Evolutionary conservation across 2,329 filamentous ascomycete species (phyloP), one percentile per base, ranked within the genome.

Genomic region (Xylaria sp.): DNA sequence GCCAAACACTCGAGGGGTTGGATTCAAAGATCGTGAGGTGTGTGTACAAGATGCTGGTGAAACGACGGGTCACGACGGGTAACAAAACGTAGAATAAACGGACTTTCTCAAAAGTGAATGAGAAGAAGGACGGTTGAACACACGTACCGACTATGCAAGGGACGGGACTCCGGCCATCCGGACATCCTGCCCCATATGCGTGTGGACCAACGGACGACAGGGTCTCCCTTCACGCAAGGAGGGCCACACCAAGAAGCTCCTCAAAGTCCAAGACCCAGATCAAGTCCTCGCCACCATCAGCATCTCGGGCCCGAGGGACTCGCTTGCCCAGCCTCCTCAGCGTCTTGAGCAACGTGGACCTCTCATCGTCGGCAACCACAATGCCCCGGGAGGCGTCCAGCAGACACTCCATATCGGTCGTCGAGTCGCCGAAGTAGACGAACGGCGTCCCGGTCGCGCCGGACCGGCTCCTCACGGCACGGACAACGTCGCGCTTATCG

Each of bases 401-500:
- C 44, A 85, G 69, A 60, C 82, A 85, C 66, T 79, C 77, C 58
- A 85, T 69, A 67, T 85, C 83, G 1, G 82, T 84, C 1, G 76
- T 76, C 34, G 82, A 83, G 68, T 85, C 83, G 6, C 83, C 83
- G 68, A 84, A 78, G 71, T 85, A 85, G n/a, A 82, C 68, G n/a
- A 74, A 68, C 4, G 60, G 68, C 66, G 39, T 48, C 2, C 58
- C 64, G 34, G 59, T 8, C 1, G 59, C 63, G 3, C 67, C 63
- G n/a, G 66, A 66, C 16, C 18, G 23, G 18, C 61, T 47, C 46
- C 66, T 60, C 49, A 76, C 63, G 5, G 70, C 65, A n/a, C 68
- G 57, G 59, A 82, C 66, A 2, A 74, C 78, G 9, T 72, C 69
- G 16, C 76, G 65, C 71, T 83, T 83, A 67, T 83, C 80, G 5